A percentile compares a stretch with the other conserved stretches of the same genome.
These are phyloP conservation scores for Colletotrichum godetiae DNA, from an alignment of 2,329 filamentous ascomycete genomes.

Conservation along the genomic window DNA sequence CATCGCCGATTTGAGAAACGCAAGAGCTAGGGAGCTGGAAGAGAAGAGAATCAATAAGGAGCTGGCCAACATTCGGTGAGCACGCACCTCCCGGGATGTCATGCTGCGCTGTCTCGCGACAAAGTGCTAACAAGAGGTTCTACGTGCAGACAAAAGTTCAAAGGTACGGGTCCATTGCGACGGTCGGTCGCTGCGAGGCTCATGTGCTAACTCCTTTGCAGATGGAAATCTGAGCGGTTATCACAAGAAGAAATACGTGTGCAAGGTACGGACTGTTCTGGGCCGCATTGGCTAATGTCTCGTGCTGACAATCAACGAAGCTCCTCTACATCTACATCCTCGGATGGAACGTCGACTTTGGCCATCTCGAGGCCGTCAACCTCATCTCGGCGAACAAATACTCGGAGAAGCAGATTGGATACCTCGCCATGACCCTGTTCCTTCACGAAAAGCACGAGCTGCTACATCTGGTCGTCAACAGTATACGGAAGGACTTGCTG, in stretches of 20 bases:
- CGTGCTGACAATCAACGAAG: slow-evolving; percentile 51
- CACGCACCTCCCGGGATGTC: slow-evolving; percentile 37
- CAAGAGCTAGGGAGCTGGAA: slow-evolving; percentile 92
- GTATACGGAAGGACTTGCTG: slow-evolving; percentile 93
- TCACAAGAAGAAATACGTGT: slow-evolving; percentile 99
- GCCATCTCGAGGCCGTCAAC: slow-evolving; percentile 97
- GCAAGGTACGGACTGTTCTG: slow-evolving; percentile 73
- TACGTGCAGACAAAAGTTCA: slow-evolving; percentile 85
- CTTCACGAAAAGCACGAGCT: slow-evolving; percentile 97
- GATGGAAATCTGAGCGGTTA: slow-evolving; percentile 94
- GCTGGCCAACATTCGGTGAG: slow-evolving; percentile 90
- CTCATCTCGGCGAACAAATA: slow-evolving; percentile 97
- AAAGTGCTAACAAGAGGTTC: slow-evolving; percentile 14
- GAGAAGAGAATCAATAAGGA: slow-evolving; percentile 99
- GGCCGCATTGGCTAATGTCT: slow-evolving; percentile 8
- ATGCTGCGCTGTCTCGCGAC: slow-evolving; percentile 24
- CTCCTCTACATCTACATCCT: slow-evolving; percentile 99
- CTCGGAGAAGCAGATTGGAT: slow-evolving; percentile 99
- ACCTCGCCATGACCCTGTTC: slow-evolving; percentile 96
- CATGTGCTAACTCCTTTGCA: slow-evolving; percentile 48
- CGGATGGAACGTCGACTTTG: slow-evolving; percentile 99
- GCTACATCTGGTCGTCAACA: slow-evolving; percentile 96
- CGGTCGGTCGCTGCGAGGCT: slow-evolving; percentile 9
- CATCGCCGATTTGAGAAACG: slow-evolving; percentile 96
- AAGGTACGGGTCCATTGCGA: slow-evolving; percentile 62